Percentiles rank a stretch among this genome's conserved stretches.
phyloP scores from a whole-genome alignment of 192 early-diverging fungal genomes.

The Funneliformis mosseae region DNA sequence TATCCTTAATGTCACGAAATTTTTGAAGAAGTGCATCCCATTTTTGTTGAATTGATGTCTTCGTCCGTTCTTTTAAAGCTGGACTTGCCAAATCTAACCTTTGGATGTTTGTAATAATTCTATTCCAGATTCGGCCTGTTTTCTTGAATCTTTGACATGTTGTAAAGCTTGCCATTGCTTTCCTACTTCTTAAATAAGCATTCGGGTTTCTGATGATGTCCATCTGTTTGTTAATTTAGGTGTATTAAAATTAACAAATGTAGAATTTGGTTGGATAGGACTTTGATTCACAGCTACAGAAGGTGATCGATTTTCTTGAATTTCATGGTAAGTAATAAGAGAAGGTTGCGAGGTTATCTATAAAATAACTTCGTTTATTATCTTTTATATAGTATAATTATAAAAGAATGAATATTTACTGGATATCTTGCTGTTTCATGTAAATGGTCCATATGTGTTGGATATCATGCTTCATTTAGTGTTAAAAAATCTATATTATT shows the following conservation, averaged over 20 bases:
- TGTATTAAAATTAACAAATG: neutral
- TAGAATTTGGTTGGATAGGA: neutral
- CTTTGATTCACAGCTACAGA: neutral
- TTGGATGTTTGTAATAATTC: neutral
- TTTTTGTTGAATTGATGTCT: neutral
- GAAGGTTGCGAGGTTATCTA: neutral
- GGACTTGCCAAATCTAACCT: neutral
- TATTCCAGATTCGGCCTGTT: neutral
- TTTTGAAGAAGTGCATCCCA: neutral
- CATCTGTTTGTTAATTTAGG: conserved; percentile 27
- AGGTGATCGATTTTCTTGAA: neutral
- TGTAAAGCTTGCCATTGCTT: neutral
- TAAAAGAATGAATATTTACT: no score
- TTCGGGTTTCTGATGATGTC: neutral
- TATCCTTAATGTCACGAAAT: neutral
- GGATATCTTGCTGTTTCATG: no score
- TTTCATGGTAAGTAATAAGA: neutral
- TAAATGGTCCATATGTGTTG: no score
- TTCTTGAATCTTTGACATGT: neutral
- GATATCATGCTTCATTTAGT: no score
- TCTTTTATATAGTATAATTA: neutral
- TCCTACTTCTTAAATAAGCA: neutral
- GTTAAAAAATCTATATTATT: no score
- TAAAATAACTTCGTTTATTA: neutral
- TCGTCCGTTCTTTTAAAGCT: neutral